These are phyloP conservation scores for Populus euphratica DNA, from an alignment of 345 rosid genomes.

Conservation along the genomic window DNA sequence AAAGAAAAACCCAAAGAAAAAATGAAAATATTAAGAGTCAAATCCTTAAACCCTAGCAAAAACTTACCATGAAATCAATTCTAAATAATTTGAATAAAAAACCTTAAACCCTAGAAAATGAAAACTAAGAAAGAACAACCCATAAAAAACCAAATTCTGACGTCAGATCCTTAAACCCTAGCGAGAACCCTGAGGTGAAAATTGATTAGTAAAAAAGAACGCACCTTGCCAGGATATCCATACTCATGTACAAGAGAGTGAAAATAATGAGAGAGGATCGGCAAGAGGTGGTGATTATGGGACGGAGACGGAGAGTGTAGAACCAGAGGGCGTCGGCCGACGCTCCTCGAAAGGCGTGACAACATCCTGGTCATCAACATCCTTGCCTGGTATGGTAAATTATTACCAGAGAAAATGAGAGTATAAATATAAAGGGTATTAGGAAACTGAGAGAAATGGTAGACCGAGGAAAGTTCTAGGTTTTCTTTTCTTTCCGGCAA, in stretches of 20 bases:
- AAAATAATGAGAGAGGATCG: slow-evolving; percentile 31
- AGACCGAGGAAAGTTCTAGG: too few species aligned
- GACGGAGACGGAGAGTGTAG: slow-evolving; percentile 20
- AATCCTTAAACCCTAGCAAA: slow-evolving; percentile 48
- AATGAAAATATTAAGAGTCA: background rate
- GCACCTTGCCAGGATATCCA: slow-evolving; percentile 40
- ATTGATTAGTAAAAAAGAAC: background rate
- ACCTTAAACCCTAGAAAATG: background rate
- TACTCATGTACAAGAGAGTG: slow-evolving; percentile 27
- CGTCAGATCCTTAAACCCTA: slow-evolving; percentile 28
- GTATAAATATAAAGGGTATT: background rate
- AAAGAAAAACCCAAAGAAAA: too few species aligned
- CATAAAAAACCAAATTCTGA: background rate
- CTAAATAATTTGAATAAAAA: background rate
- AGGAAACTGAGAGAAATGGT: background rate
- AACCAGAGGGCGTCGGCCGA: slow-evolving; percentile 41
- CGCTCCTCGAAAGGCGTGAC: slow-evolving; percentile 51
- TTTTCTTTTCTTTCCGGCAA: too few species aligned
- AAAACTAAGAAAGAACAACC: background rate
- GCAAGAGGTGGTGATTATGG: slow-evolving; percentile 29
- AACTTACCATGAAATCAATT: background rate
- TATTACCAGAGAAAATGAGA: background rate
- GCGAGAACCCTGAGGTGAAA: slow-evolving; percentile 16
- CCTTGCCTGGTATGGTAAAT: background rate
- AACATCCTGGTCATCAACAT: slow-evolving; percentile 56